Evolutionary conservation across 2,329 filamentous ascomycete genomes (phyloP).

Genomic region (Periconia sp.): DNA sequence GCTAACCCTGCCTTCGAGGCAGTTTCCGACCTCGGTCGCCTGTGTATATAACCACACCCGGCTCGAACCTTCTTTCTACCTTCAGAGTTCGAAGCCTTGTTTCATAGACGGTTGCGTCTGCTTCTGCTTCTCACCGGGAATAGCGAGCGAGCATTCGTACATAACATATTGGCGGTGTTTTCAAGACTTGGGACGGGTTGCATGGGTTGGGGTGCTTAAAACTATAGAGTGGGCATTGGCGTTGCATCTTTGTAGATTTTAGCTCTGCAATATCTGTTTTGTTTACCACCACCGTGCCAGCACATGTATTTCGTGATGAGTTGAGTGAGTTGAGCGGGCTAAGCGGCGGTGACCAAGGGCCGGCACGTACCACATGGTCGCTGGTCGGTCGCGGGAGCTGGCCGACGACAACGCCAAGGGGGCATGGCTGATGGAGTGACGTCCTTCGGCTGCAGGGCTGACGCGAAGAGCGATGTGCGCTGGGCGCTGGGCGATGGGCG

Average conservation of each 20-base stretch:
- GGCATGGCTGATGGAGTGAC: slow-evolving; percentile 15
- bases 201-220: slow-evolving; percentile 21
- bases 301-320: no score
- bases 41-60: slow-evolving; percentile 43
- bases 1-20: slow-evolving; percentile 18
- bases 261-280: background rate
- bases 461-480: slow-evolving; percentile 19
- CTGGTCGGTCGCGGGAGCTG: background rate
- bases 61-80: slow-evolving; percentile 22
- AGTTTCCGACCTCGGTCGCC: slow-evolving; percentile 37
- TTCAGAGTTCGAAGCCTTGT: slow-evolving; percentile 26
- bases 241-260: slow-evolving; percentile 17
- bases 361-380: background rate
- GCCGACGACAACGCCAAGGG: slow-evolving; percentile 3
- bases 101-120: slow-evolving; percentile 24
- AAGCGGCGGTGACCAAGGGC: no score
- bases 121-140: slow-evolving; percentile 13
- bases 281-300: background rate
- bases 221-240: slow-evolving; percentile 31
- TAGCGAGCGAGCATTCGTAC: slow-evolving; percentile 22
- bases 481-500: no score
- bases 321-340: no score
- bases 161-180: slow-evolving; percentile 24
- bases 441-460: slow-evolving; percentile 24
- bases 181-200: slow-evolving; percentile 18